Conservation (phyloP, 2,329 filamentous ascomycete species). For the Fusarium sp. region DNA sequence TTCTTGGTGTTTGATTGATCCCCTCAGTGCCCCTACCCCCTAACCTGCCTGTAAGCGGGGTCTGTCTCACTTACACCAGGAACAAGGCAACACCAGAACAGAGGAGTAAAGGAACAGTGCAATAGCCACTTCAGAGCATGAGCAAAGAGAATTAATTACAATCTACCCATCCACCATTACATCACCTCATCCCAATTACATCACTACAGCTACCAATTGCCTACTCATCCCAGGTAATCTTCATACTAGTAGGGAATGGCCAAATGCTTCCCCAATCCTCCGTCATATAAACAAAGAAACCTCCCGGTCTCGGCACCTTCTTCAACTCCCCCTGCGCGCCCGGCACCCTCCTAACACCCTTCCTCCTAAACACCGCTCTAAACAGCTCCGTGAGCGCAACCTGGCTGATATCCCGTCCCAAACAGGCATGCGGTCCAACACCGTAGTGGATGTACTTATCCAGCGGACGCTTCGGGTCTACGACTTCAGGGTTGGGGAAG, state of each 20-base stretch:
- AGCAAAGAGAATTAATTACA: background rate
- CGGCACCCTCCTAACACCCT: constrained; percentile 68
- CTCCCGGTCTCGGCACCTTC: constrained; percentile 66
- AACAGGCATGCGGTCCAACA: constrained; percentile 68
- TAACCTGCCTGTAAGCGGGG: too few species aligned
- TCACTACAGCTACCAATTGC: background rate
- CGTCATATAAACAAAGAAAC: constrained; percentile 69
- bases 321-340: constrained; percentile 75
- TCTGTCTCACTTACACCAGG: background rate
- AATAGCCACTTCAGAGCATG: background rate
- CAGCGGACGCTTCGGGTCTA: constrained; percentile 71
- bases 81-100: background rate
- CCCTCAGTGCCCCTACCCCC: too few species aligned
- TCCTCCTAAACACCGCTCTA: constrained; percentile 69
- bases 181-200: constrained; percentile 28
- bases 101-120: background rate
- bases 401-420: constrained; percentile 69
- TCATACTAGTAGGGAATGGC: constrained; percentile 63
- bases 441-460: constrained; percentile 73
- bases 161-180: constrained; percentile 3
- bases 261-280: constrained; percentile 68
- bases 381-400: constrained; percentile 75
- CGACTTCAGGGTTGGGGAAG: constrained; percentile 69
- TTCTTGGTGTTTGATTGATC: too few species aligned
- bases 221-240: constrained; percentile 59